Base-by-base conservation (phyloP, 1,284 basidiomycete genomes). In the Sporisorium reilianum region DNA sequence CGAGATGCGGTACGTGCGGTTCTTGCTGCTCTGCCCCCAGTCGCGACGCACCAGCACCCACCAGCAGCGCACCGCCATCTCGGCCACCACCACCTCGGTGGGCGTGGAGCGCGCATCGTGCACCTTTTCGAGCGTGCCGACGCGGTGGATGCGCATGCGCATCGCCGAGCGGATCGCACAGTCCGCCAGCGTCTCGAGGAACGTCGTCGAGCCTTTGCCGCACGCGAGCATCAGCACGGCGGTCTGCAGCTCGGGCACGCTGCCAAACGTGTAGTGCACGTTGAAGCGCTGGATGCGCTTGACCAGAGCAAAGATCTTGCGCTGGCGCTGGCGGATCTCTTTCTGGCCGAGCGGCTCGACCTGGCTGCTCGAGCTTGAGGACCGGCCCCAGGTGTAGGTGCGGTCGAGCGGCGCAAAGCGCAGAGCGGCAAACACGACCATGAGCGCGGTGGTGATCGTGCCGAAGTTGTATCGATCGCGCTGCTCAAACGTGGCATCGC, bases 121-220 rank as follows among this genome's bases (percentile, higher is more conserved):
- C 9, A 73, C 2, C 50, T 38, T 54, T 2, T 73, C 63, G 10
- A 61, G 52, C 11, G 50, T 41, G 18, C 70, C 70, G 10, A 73
- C 34, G 23, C 65, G 64, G 48, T 73, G 70, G 26, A 73, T 57
- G n/a, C 70, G 64, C 70, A 73, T 73, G 16, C 70, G 64, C 64
- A 73, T 68, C 5, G 70, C 64, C 16, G 70, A 73, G 5, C 70
- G 70, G 18, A 68, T 61, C 9, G 64, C 64, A 25, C 64, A 61
- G 26, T 73, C 65, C 7, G 65, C 49, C 14, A 73, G 20, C 44
- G 61, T 53, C 12, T 73, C 70, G 11, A 68, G 52, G 20, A 59
- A 73, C 9, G 60, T 22, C 1, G 52, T 44, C 20, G 64, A 64
- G 10, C 65, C 70, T 41, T 73, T 67, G 26, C 59, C 60, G 36